Percentiles rank a stretch among this genome's conserved stretches.
These are phyloP conservation scores for Trypanosoma brucei DNA, from an alignment of 208 protist species.

Conservation along the genomic window DNA sequence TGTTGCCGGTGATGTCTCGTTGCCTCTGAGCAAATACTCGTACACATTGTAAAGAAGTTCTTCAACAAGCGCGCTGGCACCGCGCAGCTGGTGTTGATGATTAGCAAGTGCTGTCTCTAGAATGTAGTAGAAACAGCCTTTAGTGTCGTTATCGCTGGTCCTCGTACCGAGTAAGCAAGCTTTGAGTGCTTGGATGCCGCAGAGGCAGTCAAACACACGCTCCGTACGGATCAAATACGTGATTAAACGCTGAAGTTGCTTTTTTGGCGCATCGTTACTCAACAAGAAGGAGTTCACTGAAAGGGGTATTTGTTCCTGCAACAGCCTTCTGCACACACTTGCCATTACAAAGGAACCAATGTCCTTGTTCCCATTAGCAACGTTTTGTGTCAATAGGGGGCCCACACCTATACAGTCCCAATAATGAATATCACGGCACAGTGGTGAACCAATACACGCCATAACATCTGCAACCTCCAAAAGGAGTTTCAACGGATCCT, in stretches of 20 bases:
- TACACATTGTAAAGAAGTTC: slow-evolving; percentile 9
- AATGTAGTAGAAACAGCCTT: slow-evolving; percentile 15
- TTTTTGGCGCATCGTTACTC: background rate
- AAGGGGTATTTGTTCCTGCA: background rate
- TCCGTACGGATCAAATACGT: slow-evolving; percentile 10
- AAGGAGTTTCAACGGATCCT: background rate
- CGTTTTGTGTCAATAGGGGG: background rate
- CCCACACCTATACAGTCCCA: slow-evolving; percentile 12
- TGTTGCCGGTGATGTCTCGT: background rate
- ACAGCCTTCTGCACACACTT: slow-evolving; percentile 1
- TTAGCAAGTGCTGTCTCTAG: background rate
- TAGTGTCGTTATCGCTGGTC: background rate
- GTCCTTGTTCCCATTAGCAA: background rate
- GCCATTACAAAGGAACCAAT: slow-evolving; percentile 8
- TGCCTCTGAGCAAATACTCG: slow-evolving; percentile 9
- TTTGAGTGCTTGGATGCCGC: slow-evolving; percentile 1
- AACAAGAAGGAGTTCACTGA: slow-evolving; percentile 5
- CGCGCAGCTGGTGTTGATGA: background rate
- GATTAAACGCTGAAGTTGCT: slow-evolving; percentile 7
- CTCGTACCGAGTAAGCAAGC: slow-evolving; percentile 1
- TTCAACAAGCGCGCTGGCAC: slow-evolving; percentile 10
- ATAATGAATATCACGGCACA: background rate
- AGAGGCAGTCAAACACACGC: slow-evolving; percentile 7
- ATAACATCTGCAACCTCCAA: slow-evolving; percentile 6
- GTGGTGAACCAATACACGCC: slow-evolving; percentile 1